These are phyloP conservation scores for Phascolomyces articulosus DNA, from an alignment of 371 early-diverging fungal species.

Conservation along the genomic window DNA sequence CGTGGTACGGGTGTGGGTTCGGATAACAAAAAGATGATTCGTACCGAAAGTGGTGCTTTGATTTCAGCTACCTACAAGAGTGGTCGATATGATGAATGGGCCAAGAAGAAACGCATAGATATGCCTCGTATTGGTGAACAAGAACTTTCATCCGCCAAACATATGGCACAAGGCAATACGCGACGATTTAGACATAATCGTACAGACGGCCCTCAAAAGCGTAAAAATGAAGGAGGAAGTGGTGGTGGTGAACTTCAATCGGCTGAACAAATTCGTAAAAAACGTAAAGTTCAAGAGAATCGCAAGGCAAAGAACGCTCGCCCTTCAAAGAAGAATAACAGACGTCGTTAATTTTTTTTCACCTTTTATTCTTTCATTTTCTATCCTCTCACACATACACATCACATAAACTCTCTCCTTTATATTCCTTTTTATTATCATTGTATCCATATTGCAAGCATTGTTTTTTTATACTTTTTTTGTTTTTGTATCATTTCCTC, in stretches of 20 bases:
- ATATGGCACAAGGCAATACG: constrained; percentile 26
- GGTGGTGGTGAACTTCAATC: constrained; percentile 76
- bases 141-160: constrained; percentile 64
- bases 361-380: too few relatives aligned
- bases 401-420: too few relatives aligned
- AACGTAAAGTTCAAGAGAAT: constrained; percentile 77
- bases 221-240: constrained; percentile 43
- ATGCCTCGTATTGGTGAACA: constrained; percentile 88
- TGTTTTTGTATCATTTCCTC: too few relatives aligned
- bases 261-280: constrained; percentile 85
- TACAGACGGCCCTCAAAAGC: constrained; percentile 65
- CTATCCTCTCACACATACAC: too few relatives aligned
- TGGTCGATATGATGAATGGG: constrained; percentile 88
- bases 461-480: too few relatives aligned
- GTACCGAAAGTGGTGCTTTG: constrained; percentile 88
- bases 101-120: constrained; percentile 77
- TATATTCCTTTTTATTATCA: too few relatives aligned
- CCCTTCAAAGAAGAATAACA: constrained; percentile 28
- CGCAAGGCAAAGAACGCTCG: constrained; percentile 74
- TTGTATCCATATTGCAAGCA: too few relatives aligned
- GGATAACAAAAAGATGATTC: constrained; percentile 95
- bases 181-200: constrained; percentile 70
- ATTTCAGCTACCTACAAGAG: constrained; percentile 91
- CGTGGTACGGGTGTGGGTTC: constrained; percentile 84
- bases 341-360: not conserved